Evolutionary conservation across 2,329 filamentous ascomycete species (phyloP), one percentile per base, ranked within the genome.

Genomic region (Diaporthe ampelina): DNA sequence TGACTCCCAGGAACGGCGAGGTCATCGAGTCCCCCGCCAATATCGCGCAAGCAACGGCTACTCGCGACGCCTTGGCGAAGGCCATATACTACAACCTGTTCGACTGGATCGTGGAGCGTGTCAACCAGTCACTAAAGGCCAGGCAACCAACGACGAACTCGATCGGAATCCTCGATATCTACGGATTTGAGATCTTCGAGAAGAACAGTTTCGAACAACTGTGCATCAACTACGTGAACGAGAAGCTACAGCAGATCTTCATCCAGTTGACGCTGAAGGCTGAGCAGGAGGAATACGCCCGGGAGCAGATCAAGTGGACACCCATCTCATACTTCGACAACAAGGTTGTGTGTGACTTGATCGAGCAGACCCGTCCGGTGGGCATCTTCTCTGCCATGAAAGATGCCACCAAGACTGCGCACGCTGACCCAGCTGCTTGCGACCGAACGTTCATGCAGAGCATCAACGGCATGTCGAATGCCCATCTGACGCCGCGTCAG

Each of bases 271-370:
- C 97, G 0, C 85, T 99, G 76, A 98, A 98, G 86, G 93, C 97
- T 0, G 97, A 99, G 83, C 97, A 99, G 85, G 97, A 99, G 79
- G 97, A 99, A 83, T 99, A 99, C 81, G 95, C 94, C 21, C 89
- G 94, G 65, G 97, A 99, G 84, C 93, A 98, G 87, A 99, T 99
- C 81, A 92, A 97, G 81, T 99, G 97, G 97, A 98, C 95, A 0
- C 97, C 97, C 3, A 99, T 99, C 88, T 97, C 97, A 80, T 99
- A 98, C 85, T 99, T 98, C 79, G 97, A 99, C 85, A 99, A 99
- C 89, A 98, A 98, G 88, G 93, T 99, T 63, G 97, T 99, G 73
- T 99, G 97, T 82, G 97, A 98, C 76, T 84, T 99, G 80, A 99
- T 99, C 78, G 97, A 99, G 84, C 94, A 97, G 81, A 91, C 93